Percentiles rank a stretch among this genome's conserved stretches.
Conservation (phyloP, 73 alveolate species). For the Uronychia binucleata region DNA sequence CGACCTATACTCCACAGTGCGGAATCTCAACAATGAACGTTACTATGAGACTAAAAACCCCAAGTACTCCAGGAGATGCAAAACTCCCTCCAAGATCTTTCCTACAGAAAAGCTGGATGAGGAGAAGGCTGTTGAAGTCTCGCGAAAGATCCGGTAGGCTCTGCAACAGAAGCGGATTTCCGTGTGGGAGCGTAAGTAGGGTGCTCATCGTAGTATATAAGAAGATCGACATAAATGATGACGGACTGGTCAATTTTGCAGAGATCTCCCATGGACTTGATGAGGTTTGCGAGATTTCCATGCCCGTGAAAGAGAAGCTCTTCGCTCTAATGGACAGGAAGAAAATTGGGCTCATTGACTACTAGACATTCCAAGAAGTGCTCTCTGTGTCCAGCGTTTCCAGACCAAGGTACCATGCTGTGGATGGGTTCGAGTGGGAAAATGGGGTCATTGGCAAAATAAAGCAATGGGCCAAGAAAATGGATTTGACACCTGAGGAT, state of each 20-base stretch:
- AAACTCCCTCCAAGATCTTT: neutral
- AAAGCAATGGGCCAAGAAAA: conserved; percentile 70
- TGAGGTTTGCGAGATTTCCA: conserved; percentile 47
- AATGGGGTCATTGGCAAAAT: conserved; percentile 64
- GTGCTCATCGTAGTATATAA: conserved; percentile 11
- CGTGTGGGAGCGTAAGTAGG: conserved; percentile 20
- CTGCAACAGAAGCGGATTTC: conserved; percentile 25
- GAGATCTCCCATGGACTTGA: conserved; percentile 68
- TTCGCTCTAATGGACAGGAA: conserved; percentile 79
- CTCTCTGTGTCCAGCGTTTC: conserved; percentile 41
- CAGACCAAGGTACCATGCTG: neutral
- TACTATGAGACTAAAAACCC: neutral
- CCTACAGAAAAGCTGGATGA: conserved; percentile 13
- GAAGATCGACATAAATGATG: conserved; percentile 49
- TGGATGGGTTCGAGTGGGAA: conserved; percentile 85
- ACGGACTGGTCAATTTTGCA: conserved; percentile 69
- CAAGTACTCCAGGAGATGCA: neutral
- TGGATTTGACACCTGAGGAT: conserved; percentile 71
- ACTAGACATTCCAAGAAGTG: conserved; percentile 57
- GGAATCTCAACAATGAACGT: neutral
- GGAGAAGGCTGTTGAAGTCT: conserved; percentile 44
- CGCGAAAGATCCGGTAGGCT: conserved; percentile 18
- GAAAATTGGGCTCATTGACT: conserved; percentile 75
- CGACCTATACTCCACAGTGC: conserved; percentile 21
- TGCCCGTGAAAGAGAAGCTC: conserved; percentile 77